Evolutionary conservation across 139 green algal genomes (phyloP), one percentile per base, ranked within the genome.

Genomic region (Chlamydomonas schloesseri): DNA sequence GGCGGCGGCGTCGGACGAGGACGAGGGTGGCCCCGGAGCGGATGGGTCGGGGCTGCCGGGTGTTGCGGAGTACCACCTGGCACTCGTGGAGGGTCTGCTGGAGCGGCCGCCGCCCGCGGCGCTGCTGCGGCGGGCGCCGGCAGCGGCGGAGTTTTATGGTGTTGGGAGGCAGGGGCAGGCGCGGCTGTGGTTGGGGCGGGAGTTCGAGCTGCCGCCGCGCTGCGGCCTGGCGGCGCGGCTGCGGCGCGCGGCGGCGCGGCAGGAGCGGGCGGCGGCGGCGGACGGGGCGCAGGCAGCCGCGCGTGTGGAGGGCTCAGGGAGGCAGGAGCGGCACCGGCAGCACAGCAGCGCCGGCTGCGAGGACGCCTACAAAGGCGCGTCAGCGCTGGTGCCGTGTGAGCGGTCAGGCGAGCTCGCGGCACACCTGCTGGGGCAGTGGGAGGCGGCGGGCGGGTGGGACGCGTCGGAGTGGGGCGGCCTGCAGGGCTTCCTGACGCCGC

Each of bases 401-500:
- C 0, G 9, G 68, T 1, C 17, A 33, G 0, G 33, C 2, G n/a
- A n/a, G n/a, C n/a, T n/a, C 18, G 68, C 18, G 33, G 33, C 11
- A 13, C 33, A 10, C 0, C 5, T 13, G 26, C 21, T 26, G 28
- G 65, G 0, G 58, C 8, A 11, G 77, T 36, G 1, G 31, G 31
- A 42, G 67, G n/a, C n/a, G 64, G 64, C 14, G 31, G 67, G 42
- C 1, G 37, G 71, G n/a, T 85, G 79, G 79, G 67, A 76, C 24
- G 79, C 77, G 79, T 21, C 9, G 31, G 79, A 85, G 47, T 37
- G 46, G 65, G 57, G 86, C 3, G 90, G 87, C 23, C 93, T 95
- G 75, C 46, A 94, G 29, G 74, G 90, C 50, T 97, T 98, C 46
- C 57, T 97, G 34, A 46, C 55, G 17, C 67, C 82, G 62, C 71